Evolutionary conservation across 2,329 filamentous ascomycete species (phyloP).

Genomic region (Fusarium sp.): DNA sequence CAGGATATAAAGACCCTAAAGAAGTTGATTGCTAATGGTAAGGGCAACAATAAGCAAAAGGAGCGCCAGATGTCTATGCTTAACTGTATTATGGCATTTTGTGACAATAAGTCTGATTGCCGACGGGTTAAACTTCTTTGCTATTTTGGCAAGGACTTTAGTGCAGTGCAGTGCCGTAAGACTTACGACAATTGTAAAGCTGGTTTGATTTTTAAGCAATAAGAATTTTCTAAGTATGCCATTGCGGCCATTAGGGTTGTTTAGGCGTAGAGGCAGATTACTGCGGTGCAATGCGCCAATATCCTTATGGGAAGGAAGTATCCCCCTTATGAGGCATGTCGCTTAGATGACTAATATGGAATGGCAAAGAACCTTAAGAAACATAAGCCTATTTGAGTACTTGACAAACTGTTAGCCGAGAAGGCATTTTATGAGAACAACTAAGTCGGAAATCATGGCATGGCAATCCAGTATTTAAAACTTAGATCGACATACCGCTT

Average conservation of each 20-base stretch:
- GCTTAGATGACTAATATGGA: conserved; percentile 71
- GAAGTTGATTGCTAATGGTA: conserved; percentile 84
- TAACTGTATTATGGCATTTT: conserved; percentile 84
- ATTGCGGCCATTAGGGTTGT: conserved; percentile 77
- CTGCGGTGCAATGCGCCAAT: conserved; percentile 82
- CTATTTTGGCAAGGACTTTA: conserved; percentile 94
- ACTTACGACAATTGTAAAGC: conserved; percentile 92
- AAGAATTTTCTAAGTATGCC: conserved; percentile 83
- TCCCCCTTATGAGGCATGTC: conserved; percentile 64
- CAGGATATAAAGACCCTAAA: conserved; percentile 78
- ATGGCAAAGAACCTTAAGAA: conserved; percentile 75
- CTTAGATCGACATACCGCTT: conserved; percentile 55
- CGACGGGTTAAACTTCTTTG: conserved; percentile 85
- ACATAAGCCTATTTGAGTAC: conserved; percentile 84
- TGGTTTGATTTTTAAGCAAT: conserved; percentile 73
- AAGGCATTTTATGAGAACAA: conserved; percentile 79
- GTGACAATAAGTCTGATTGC: conserved; percentile 89
- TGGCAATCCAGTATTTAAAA: conserved; percentile 78
- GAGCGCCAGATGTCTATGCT: conserved; percentile 87
- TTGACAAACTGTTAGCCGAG: conserved; percentile 78
- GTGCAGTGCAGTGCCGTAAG: conserved; percentile 74
- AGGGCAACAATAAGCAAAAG: conserved; percentile 83
- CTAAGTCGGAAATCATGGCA: conserved; percentile 60
- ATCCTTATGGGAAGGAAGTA: conserved; percentile 78
- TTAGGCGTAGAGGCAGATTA: conserved; percentile 69